Evolutionary conservation across 805 yeast genomes (phyloP), one percentile per base, ranked within the genome.

Genomic region (Yamadazyma scolyti): DNA sequence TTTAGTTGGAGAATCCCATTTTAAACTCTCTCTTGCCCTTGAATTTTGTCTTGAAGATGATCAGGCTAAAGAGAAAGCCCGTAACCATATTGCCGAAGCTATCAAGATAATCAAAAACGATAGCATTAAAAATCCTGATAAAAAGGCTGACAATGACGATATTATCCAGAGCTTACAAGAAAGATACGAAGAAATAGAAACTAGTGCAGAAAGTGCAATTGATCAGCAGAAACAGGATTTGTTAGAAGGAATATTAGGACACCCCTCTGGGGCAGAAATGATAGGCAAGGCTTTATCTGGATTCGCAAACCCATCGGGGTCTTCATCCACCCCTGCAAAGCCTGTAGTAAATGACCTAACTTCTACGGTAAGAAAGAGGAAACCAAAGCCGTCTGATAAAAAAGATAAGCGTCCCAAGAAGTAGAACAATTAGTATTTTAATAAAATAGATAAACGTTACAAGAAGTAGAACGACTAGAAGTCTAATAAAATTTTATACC

Each of bases 1-100:
- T 2, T 56, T 78, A 25, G 65, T 85, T 7, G 79, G 89, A 11
- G 95, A 87, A 53, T 79, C 87, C 0, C 83, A 83, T 54, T 88
- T 79, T 61, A 85, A 84, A 56, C 63, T 85, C 23, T 81, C 95
- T 0, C 62, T 87, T 29, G 93, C 95, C 0, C 61, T 75, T 34
- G 96, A 88, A 47, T 81, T 83, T 44, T 62, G 73, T 35, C 67
- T 68, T n/a, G 83, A 74, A 25, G 71, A 71, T 42, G 66, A 68
- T 0, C 43, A 46, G 0, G 61, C 70, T 45, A 70, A 73, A 32
- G 48, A 54, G 6, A 60, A 65, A 41, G 83, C 87, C 6, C 66
- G 75, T 3, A 65, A 67, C 1, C 75, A 81, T 28, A 66, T 79
- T 53, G 52, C 62, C 23, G 54, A 59, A 34, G 82, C 95, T 4